Evolutionary conservation across 305 asterid genomes (phyloP).

Genomic region (Andrographis paniculata): DNA sequence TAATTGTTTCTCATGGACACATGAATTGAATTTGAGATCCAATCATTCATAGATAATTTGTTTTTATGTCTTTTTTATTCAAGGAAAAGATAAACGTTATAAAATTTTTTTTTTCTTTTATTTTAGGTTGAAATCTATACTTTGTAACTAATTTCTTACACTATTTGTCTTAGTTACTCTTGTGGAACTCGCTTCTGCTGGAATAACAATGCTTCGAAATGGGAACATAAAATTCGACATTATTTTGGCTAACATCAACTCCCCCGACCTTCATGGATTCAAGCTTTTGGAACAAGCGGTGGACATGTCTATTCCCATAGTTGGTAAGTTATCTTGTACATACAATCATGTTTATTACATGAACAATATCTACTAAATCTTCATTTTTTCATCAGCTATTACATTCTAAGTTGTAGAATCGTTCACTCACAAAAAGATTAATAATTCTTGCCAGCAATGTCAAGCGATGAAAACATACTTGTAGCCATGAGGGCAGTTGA

Average conservation of each 20-base stretch:
- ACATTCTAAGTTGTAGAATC: too few species aligned
- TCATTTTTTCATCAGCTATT: too few species aligned
- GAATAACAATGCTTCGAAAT: constrained; percentile 23
- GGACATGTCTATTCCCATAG: constrained; percentile 25
- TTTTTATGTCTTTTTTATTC: too few species aligned
- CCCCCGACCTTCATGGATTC: constrained; percentile 36
- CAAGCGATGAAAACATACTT: constrained; percentile 19
- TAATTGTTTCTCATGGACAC: too few species aligned
- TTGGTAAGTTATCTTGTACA: constrained; percentile 35
- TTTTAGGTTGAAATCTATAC: neutral
- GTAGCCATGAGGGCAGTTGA: constrained; percentile 29
- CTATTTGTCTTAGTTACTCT: constrained; percentile 24
- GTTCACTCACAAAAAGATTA: neutral
- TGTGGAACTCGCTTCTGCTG: constrained; percentile 29
- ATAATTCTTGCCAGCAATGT: constrained; percentile 24
- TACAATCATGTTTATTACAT: too few species aligned
- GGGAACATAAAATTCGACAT: constrained; percentile 32
- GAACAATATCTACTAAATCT: too few species aligned
- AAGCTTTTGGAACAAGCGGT: constrained; percentile 30
- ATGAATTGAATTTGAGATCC: too few species aligned
- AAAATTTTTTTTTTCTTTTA: too few species aligned
- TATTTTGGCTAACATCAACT: constrained; percentile 34
- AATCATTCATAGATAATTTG: too few species aligned
- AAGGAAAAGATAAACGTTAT: neutral
- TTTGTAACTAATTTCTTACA: neutral